These are phyloP conservation scores for Macaranga tanarius DNA, from an alignment of 441 rosid genomes.

Conservation along the genomic window DNA sequence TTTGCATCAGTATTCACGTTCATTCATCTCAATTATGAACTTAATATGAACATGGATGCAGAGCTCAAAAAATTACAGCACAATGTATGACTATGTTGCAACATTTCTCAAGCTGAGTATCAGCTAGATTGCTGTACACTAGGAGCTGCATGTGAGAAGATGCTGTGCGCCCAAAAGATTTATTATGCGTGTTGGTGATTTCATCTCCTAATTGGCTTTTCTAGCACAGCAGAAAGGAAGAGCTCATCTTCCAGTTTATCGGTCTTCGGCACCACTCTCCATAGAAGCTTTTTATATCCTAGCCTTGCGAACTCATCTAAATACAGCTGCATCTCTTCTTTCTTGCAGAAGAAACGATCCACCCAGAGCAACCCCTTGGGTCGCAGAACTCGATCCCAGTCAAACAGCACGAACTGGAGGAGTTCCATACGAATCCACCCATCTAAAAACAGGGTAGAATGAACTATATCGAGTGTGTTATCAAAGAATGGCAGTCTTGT, in stretches of 20 bases:
- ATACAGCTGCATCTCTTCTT: conserved; percentile 39
- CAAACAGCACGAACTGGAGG: conserved; percentile 46
- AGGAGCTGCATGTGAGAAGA: no score
- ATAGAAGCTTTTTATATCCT: conserved; percentile 42
- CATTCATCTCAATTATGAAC: neutral
- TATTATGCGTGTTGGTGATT: neutral
- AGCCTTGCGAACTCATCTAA: conserved; percentile 44
- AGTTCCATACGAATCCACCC: conserved; percentile 48
- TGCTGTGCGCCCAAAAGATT: no score
- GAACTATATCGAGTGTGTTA: conserved; percentile 52
- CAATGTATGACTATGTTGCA: neutral
- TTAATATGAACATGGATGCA: neutral
- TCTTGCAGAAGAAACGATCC: conserved; percentile 53
- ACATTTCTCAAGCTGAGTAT: no score
- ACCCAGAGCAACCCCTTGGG: conserved; percentile 51
- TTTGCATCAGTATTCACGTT: neutral
- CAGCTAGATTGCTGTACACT: no score
- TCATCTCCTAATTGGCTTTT: conserved; percentile 42
- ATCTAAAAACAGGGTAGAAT: conserved; percentile 48
- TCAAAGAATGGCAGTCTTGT: conserved; percentile 60
- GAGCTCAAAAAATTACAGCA: neutral
- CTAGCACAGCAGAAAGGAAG: conserved; percentile 55
- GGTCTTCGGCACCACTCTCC: conserved; percentile 49
- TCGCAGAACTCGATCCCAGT: conserved; percentile 51
- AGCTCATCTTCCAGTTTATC: conserved; percentile 45